Percentiles rank a stretch among this genome's conserved stretches.
phyloP scores from a whole-genome alignment of 306 rosid genomes.

The Begonia peltatifolia region DNA sequence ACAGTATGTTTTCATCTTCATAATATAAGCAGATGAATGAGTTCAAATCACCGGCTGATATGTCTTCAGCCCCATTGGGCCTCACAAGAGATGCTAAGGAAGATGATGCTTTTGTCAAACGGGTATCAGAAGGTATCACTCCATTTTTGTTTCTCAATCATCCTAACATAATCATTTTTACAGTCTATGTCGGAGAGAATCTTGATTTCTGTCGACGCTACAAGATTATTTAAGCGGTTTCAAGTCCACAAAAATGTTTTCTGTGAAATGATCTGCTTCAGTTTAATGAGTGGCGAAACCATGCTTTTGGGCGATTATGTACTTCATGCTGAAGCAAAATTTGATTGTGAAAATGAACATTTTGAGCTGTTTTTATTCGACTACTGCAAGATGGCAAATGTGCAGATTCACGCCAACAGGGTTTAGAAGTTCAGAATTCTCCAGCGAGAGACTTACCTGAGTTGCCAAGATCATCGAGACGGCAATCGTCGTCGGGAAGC shows the following conservation, averaged over 20 bases:
- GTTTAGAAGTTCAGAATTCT: constrained; percentile 7
- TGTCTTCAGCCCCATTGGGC: constrained; percentile 27
- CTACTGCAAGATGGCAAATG: neutral
- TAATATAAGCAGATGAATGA: constrained; percentile 41
- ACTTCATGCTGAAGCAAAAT: neutral
- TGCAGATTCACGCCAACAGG: constrained; percentile 22
- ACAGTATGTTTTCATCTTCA: no score
- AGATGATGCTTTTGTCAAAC: constrained; percentile 5
- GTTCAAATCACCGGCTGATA: constrained; percentile 23
- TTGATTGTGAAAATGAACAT: neutral
- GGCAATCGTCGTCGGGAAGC: constrained; percentile 18
- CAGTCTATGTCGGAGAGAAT: no score
- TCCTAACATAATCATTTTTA: no score
- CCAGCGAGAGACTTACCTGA: constrained; percentile 24
- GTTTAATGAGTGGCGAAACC: no score
- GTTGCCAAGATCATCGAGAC: constrained; percentile 28
- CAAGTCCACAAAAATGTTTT: no score
- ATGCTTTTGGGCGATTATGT: no score
- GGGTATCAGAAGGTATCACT: constrained; percentile 17
- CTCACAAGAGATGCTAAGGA: constrained; percentile 10
- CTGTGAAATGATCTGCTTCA: no score
- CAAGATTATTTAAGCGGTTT: no score
- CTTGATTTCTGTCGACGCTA: no score
- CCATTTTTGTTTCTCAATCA: neutral
- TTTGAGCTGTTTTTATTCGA: neutral